phyloP scores from a whole-genome alignment of 768 basidiomycete genomes.

The Tulasnella sp. region DNA sequence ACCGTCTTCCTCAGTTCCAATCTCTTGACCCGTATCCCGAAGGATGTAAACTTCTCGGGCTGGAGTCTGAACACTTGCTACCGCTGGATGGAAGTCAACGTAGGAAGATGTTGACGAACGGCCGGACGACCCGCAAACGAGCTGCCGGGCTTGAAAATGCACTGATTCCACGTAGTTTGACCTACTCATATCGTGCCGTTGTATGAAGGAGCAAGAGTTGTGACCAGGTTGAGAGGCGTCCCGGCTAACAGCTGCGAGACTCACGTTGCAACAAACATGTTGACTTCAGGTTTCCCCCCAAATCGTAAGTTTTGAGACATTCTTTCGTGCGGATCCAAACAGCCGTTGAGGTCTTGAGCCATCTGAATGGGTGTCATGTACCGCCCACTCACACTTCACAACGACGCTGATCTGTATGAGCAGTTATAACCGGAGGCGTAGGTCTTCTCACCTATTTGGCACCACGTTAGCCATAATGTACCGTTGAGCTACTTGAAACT shows the following conservation, averaged over 20 bases:
- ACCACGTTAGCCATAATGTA: conserved; percentile 69
- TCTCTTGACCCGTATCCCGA: conserved; percentile 70
- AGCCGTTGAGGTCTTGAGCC: conserved; percentile 64
- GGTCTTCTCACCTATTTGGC: conserved; percentile 55
- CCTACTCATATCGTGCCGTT: conserved; percentile 37
- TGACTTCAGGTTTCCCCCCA: conserved; percentile 33
- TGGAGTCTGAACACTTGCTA: conserved; percentile 69
- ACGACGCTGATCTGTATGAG: neutral
- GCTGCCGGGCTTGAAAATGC: conserved; percentile 49
- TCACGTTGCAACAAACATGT: conserved; percentile 43
- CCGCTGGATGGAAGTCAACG: conserved; percentile 52
- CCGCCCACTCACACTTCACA: conserved; percentile 57
- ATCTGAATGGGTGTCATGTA: conserved; percentile 68
- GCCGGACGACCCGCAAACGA: neutral
- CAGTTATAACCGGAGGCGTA: neutral
- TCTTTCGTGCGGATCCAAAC: conserved; percentile 28
- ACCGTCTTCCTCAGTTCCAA: conserved; percentile 73
- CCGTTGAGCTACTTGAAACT: conserved; percentile 51
- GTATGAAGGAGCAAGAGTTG: neutral
- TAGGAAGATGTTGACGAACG: neutral
- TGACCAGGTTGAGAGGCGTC: neutral
- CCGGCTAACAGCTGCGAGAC: neutral
- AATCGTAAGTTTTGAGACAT: neutral
- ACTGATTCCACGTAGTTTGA: conserved; percentile 75
- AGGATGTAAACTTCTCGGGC: conserved; percentile 64